These are phyloP conservation scores for Cichorium intybus DNA, from an alignment of 140 eudicot genomes.

Conservation along the genomic window DNA sequence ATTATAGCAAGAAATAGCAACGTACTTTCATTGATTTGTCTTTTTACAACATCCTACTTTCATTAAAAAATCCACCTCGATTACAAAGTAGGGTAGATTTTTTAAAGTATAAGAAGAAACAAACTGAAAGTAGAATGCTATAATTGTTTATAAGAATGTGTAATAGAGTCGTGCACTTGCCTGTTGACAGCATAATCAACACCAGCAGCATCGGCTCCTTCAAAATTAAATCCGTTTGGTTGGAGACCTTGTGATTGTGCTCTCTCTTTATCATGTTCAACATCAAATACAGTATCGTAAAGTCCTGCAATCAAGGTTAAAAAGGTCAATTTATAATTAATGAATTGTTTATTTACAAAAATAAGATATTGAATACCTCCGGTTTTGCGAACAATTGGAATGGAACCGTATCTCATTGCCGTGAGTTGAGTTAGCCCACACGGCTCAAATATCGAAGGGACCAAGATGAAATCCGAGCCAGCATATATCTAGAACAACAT, in stretches of 20 bases:
- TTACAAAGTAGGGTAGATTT: neutral
- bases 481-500: conserved; percentile 72
- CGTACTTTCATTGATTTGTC: neutral
- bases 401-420: conserved; percentile 98
- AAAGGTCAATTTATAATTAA: neutral
- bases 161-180: conserved; percentile 24
- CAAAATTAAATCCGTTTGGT: conserved; percentile 92
- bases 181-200: conserved; percentile 96
- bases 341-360: neutral
- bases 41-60: neutral
- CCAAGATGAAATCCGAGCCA: conserved; percentile 91
- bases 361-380: conserved; percentile 88
- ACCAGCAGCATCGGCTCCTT: conserved; percentile 97
- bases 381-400: conserved; percentile 93
- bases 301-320: conserved; percentile 55
- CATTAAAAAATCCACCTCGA: too few species aligned
- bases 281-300: conserved; percentile 91
- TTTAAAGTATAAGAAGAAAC: neutral
- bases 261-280: conserved; percentile 95
- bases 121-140: neutral
- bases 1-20: neutral
- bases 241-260: conserved; percentile 80
- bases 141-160: neutral
- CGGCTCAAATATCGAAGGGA: conserved; percentile 98
- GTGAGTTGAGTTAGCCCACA: conserved; percentile 99